Conservation (phyloP, 768 basidiomycete species). For the Leccinellum albellum region DNA sequence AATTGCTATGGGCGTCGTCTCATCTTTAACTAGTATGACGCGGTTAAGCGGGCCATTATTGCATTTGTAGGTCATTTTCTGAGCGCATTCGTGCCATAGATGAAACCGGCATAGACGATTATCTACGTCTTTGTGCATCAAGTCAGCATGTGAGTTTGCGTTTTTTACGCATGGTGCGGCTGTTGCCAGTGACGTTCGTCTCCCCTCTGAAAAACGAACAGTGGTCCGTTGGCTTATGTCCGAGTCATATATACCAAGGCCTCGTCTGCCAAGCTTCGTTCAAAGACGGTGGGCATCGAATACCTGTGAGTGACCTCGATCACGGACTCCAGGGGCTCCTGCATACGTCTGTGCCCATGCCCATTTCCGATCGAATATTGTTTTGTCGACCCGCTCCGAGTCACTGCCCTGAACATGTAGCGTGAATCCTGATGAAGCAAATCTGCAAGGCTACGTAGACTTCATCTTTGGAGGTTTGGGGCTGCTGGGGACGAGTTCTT, state of each 20-base stretch:
- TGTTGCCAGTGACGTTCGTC: neutral
- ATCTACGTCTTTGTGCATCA: constrained; percentile 31
- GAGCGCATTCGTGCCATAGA: neutral
- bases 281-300: constrained; percentile 25
- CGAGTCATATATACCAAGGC: constrained; percentile 28
- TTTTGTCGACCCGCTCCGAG: neutral
- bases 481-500: constrained; percentile 17
- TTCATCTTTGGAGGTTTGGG: constrained; percentile 27
- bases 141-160: constrained; percentile 19
- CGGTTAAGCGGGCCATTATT: constrained; percentile 26
- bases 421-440: constrained; percentile 26
- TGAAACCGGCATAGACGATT: constrained; percentile 18
- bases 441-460: constrained; percentile 27
- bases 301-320: constrained; percentile 19
- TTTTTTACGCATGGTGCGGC: too few relatives aligned
- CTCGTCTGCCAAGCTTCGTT: constrained; percentile 30
- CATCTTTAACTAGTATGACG: too few relatives aligned
- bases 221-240: constrained; percentile 27
- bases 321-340: neutral
- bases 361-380: neutral
- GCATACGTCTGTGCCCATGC: neutral
- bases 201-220: constrained; percentile 2
- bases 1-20: too few relatives aligned
- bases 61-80: constrained; percentile 15
- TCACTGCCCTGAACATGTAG: constrained; percentile 4